A percentile compares a stretch with the other conserved stretches of the same genome.
Conservation (phyloP, 73 alveolate species). For the Breviolum minutum region DNA sequence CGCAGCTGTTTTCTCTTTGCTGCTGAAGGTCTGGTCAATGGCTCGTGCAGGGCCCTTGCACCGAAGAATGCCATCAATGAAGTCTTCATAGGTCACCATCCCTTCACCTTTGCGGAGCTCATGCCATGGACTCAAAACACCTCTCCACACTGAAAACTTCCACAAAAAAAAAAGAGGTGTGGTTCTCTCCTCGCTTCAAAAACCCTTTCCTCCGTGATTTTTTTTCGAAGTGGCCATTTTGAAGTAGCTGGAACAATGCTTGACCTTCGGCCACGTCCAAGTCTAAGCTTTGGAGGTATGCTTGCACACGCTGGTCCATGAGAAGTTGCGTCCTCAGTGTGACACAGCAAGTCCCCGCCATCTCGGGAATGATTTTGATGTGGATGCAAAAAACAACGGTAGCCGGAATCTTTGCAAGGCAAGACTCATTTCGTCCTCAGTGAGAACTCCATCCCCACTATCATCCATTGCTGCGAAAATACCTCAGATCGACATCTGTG, state of each 20-base stretch:
- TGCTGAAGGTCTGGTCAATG: background rate
- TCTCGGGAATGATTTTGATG: background rate
- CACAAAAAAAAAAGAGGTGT: too few relatives aligned
- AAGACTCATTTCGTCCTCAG: slow-evolving; percentile 42
- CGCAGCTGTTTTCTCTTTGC: background rate
- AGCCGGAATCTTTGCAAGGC: background rate
- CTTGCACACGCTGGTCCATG: slow-evolving; percentile 44
- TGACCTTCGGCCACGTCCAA: slow-evolving; percentile 51
- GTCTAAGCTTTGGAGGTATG: slow-evolving; percentile 56
- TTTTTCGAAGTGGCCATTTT: slow-evolving; percentile 1
- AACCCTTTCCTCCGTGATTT: too few relatives aligned
- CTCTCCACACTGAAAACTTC: background rate
- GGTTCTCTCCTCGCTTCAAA: background rate
- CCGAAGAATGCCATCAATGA: slow-evolving; percentile 11
- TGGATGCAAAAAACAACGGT: background rate
- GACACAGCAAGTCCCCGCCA: background rate
- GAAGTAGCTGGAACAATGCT: slow-evolving; percentile 52
- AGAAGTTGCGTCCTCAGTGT: background rate
- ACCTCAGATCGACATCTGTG: background rate
- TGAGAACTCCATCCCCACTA: slow-evolving; percentile 70
- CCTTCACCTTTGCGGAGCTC: background rate
- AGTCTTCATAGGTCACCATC: slow-evolving; percentile 11
- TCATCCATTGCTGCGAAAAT: slow-evolving; percentile 76
- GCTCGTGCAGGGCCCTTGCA: slow-evolving; percentile 30
- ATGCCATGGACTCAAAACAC: background rate